These are phyloP conservation scores for Straminergon stramineum DNA, from an alignment of 225 moss, liverwort and hornwort species.

Conservation along the genomic window DNA sequence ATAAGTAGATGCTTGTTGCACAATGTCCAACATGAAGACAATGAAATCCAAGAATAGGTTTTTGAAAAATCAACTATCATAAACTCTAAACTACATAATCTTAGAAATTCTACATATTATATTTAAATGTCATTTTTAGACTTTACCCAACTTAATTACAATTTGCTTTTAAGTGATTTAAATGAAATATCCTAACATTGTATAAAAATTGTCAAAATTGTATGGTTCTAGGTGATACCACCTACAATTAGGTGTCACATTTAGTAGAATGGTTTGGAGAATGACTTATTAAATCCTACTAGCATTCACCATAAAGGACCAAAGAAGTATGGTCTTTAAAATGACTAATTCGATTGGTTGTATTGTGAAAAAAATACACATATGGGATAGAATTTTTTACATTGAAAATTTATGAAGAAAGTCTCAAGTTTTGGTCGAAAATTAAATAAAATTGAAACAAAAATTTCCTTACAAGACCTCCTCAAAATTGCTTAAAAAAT, in stretches of 20 bases:
- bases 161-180: neutral
- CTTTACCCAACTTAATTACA: neutral
- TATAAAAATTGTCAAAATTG: neutral
- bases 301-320: neutral
- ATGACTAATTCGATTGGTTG: too few relatives aligned
- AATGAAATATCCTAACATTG: neutral
- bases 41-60: neutral
- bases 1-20: neutral
- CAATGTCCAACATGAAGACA: neutral
- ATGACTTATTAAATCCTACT: neutral
- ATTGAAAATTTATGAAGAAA: neutral
- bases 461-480: neutral
- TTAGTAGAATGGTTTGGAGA: neutral
- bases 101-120: neutral
- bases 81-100: rapidly evolving
- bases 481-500: neutral
- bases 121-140: neutral
- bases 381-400: too few relatives aligned
- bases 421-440: neutral
- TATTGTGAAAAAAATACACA: too few relatives aligned
- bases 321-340: neutral
- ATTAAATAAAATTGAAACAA: neutral
- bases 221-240: neutral
- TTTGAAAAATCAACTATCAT: neutral
- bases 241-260: too few relatives aligned